These are phyloP conservation scores for Bassia scoparia DNA, from an alignment of 148 eudicot species.

Conservation along the genomic window DNA sequence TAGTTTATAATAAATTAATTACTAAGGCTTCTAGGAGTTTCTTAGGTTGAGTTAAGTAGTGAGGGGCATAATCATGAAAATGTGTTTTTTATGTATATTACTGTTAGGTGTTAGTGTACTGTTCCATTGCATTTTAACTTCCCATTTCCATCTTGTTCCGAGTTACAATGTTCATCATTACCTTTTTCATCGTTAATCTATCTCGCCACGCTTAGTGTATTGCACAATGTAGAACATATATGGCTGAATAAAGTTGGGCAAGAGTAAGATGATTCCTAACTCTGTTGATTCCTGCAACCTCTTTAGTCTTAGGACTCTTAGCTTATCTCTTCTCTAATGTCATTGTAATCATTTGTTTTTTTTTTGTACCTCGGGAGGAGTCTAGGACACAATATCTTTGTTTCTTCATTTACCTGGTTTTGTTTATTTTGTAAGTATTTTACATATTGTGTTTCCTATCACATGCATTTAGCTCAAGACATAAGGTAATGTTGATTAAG, in stretches of 20 bases:
- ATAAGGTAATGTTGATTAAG: background rate
- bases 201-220: no score
- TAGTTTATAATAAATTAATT: no score
- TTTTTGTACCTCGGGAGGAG: background rate
- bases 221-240: background rate
- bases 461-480: background rate
- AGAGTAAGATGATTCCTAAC: background rate
- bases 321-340: background rate
- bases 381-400: background rate
- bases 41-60: no score
- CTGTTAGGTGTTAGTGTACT: no score
- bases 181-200: no score
- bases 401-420: background rate
- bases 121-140: no score
- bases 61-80: no score
- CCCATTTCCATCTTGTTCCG: no score
- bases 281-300: background rate
- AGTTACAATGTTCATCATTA: no score
- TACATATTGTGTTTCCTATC: background rate
- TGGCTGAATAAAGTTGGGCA: background rate
- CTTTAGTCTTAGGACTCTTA: background rate
- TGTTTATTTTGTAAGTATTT: background rate
- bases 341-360: background rate
- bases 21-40: no score
- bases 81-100: no score